These are phyloP conservation scores for Penicillium mononematosum DNA, from an alignment of 495 filamentous ascomycete species.

Conservation along the genomic window DNA sequence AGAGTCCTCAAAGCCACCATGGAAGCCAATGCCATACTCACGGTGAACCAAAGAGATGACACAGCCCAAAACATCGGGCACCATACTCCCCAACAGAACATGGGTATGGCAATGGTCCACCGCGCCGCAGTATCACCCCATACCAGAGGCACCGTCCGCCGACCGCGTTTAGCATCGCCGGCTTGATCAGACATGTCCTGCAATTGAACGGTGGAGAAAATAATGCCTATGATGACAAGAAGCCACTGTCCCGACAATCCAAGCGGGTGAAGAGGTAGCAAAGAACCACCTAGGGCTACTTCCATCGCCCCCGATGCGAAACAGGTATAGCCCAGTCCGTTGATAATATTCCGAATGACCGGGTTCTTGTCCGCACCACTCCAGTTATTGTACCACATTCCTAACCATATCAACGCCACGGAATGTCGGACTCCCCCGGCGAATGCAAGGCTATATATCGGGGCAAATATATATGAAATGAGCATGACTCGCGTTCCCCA, in stretches of 20 bases:
- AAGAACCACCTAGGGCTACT: conserved; percentile 19
- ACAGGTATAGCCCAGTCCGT: conserved; percentile 28
- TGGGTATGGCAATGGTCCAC: conserved; percentile 32
- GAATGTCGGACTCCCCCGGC: conserved; percentile 23
- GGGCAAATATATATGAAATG: conserved; percentile 14
- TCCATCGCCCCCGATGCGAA: conserved; percentile 31
- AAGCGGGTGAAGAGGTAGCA: not conserved
- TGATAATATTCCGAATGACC: conserved; percentile 31
- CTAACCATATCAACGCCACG: conserved; percentile 23
- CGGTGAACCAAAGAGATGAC: not conserved
- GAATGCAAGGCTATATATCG: conserved; percentile 12
- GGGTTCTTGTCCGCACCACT: conserved; percentile 26
- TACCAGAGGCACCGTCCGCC: conserved; percentile 39
- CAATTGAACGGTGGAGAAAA: conserved; percentile 46
- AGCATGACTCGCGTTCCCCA: conserved; percentile 24
- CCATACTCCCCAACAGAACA: conserved; percentile 37
- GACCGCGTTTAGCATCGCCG: conserved; percentile 39
- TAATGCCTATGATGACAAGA: conserved; percentile 33
- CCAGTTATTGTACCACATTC: conserved; percentile 37
- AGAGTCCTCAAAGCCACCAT: not conserved
- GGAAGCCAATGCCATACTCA: not conserved
- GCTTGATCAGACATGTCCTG: conserved; percentile 46
- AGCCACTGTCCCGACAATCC: conserved; percentile 31
- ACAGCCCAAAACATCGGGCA: conserved; percentile 33
- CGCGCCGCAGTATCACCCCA: conserved; percentile 41